A percentile compares a stretch with the other conserved stretches of the same genome.
Evolutionary conservation across 176 grass and related monocot species (phyloP).

Genomic region (Elaeis guineensis): DNA sequence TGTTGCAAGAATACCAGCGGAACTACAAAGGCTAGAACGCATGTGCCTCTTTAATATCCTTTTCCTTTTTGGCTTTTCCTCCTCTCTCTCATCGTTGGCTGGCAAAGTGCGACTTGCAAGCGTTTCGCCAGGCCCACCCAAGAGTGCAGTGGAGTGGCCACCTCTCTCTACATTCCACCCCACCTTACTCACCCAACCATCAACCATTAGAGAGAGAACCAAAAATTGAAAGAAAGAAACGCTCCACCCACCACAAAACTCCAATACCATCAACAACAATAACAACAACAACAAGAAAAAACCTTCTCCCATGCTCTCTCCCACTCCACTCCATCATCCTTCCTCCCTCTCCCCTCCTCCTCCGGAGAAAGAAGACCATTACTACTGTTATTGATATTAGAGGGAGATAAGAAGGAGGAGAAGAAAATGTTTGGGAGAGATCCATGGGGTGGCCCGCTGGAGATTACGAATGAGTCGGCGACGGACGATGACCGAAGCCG

Average conservation of each 20-base stretch:
- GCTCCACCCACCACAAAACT: constrained; percentile 50
- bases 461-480: constrained; percentile 14
- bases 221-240: constrained; percentile 31
- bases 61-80: no score
- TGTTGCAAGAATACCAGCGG: no score
- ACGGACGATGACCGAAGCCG: constrained; percentile 19
- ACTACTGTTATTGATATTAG: constrained; percentile 8
- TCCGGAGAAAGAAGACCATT: no score
- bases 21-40: no score
- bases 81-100: constrained; percentile 18
- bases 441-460: constrained; percentile 79
- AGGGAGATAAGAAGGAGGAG: not conserved
- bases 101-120: constrained; percentile 9
- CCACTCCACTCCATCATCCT: constrained; percentile 4
- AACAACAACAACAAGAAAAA: not conserved
- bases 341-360: not conserved
- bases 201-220: constrained; percentile 1
- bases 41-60: no score
- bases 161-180: constrained; percentile 8
- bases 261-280: constrained; percentile 30
- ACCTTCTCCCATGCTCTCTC: not conserved
- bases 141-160: constrained; percentile 53
- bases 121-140: not conserved
- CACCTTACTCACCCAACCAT: not conserved
- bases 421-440: constrained; percentile 76